Percentiles rank a stretch among this genome's conserved stretches.
Conservation (phyloP, 2,329 filamentous ascomycete species). For the Aureobasidium lini region DNA sequence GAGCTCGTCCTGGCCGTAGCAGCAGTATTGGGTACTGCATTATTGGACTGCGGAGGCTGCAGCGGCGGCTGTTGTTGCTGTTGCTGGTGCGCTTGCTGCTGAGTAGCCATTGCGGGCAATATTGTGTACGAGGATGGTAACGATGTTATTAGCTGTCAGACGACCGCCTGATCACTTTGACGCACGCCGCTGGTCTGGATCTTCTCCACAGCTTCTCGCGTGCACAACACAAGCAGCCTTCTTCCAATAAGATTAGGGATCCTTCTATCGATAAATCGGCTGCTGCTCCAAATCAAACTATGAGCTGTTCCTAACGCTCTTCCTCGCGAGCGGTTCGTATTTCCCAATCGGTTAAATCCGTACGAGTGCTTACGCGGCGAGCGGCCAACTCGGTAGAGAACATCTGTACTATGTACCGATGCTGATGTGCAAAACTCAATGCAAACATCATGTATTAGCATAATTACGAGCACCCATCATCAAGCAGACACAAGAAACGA, state of each 20-base stretch:
- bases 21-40: background rate
- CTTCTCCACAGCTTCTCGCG: background rate
- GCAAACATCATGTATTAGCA: background rate
- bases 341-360: conserved; percentile 1
- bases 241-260: background rate
- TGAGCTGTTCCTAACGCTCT: conserved; percentile 7
- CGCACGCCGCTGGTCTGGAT: conserved; percentile 1
- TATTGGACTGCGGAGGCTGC: background rate
- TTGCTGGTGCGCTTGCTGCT: background rate
- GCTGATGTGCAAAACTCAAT: conserved; percentile 3
- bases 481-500: background rate
- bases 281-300: conserved; percentile 10
- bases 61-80: background rate
- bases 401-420: background rate
- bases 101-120: conserved; percentile 10
- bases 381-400: background rate
- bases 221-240: background rate
- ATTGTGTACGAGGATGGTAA: background rate
- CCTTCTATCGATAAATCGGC: conserved; percentile 7
- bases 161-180: background rate
- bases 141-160: conserved; percentile 9
- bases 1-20: conserved; percentile 5
- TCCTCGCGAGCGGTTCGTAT: background rate
- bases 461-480: background rate
- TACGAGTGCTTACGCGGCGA: background rate